Evolutionary conservation across 1,284 basidiomycete species (phyloP).

Genomic region (Ganoderma sinense): DNA sequence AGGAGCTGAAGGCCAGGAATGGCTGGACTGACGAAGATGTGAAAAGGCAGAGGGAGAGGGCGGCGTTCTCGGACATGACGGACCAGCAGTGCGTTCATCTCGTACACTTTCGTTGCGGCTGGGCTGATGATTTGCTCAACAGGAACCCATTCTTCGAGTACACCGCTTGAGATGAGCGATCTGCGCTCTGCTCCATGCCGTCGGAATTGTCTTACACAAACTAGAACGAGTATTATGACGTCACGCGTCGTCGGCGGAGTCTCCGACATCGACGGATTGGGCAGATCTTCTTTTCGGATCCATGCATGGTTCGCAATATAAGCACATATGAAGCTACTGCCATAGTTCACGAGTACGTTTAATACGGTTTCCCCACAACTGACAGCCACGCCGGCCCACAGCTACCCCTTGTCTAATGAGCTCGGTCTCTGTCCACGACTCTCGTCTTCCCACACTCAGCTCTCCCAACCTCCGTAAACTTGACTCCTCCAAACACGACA

Average conservation of each 20-base stretch:
- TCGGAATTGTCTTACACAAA: neutral
- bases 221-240: slow-evolving; percentile 9
- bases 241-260: slow-evolving; percentile 9
- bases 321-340: neutral
- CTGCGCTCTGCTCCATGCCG: too few relatives aligned
- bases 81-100: slow-evolving; percentile 47
- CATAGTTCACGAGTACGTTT: too few relatives aligned
- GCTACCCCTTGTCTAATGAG: neutral
- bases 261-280: slow-evolving; percentile 8
- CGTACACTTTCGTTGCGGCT: neutral
- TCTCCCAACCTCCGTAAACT: slow-evolving; percentile 28
- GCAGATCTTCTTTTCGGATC: slow-evolving; percentile 1
- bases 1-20: slow-evolving; percentile 50
- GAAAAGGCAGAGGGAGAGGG: slow-evolving; percentile 59
- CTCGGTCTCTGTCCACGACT: neutral
- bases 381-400: neutral
- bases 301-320: neutral
- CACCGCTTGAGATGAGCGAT: slow-evolving; percentile 37
- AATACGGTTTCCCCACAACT: neutral
- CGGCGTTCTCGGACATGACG: slow-evolving; percentile 71
- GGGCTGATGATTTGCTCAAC: neutral
- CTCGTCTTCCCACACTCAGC: slow-evolving; percentile 18
- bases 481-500: slow-evolving; percentile 45
- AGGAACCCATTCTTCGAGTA: slow-evolving; percentile 55
- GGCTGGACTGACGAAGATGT: slow-evolving; percentile 68